These are phyloP conservation scores for Obelidium mucronatum DNA, from an alignment of 192 early-diverging fungal genomes.

Conservation along the genomic window DNA sequence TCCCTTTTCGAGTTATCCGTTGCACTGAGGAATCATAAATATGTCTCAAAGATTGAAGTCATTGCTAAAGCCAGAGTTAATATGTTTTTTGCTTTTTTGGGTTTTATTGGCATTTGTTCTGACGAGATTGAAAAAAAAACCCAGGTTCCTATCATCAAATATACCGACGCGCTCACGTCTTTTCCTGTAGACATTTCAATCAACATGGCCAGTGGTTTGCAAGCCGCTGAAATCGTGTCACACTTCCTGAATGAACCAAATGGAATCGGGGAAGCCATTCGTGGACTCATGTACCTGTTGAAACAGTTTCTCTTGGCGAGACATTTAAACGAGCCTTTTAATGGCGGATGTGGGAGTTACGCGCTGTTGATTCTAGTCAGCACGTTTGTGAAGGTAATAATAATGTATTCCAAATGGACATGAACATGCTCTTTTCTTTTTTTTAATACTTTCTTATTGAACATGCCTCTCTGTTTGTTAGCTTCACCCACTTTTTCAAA, in stretches of 20 bases:
- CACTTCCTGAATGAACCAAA: slow-evolving; percentile 59
- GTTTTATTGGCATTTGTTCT: background rate
- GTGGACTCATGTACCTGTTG: slow-evolving; percentile 77
- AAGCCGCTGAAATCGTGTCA: slow-evolving; percentile 67
- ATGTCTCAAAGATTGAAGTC: slow-evolving; percentile 58
- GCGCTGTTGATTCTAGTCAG: slow-evolving; percentile 77
- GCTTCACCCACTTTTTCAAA: slow-evolving; percentile 81
- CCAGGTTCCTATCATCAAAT: slow-evolving; percentile 96
- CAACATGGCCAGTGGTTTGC: slow-evolving; percentile 76
- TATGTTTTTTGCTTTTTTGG: no score
- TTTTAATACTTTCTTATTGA: background rate
- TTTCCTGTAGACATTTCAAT: slow-evolving; percentile 86
- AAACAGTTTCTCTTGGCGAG: slow-evolving; percentile 86
- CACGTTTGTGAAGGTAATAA: slow-evolving; percentile 80
- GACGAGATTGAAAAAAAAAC: no score
- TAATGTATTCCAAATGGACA: background rate
- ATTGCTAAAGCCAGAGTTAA: slow-evolving; percentile 70
- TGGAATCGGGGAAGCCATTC: slow-evolving; percentile 54
- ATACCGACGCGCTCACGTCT: slow-evolving; percentile 73
- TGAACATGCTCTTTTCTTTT: background rate
- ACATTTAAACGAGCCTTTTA: slow-evolving; percentile 83
- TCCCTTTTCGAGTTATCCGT: slow-evolving; percentile 55
- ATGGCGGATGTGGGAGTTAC: slow-evolving; percentile 90
- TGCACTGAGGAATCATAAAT: slow-evolving; percentile 51
- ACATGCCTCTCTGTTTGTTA: slow-evolving; percentile 48